Base-by-base conservation (phyloP, 805 yeast species). In the Candida krabiensis region DNA sequence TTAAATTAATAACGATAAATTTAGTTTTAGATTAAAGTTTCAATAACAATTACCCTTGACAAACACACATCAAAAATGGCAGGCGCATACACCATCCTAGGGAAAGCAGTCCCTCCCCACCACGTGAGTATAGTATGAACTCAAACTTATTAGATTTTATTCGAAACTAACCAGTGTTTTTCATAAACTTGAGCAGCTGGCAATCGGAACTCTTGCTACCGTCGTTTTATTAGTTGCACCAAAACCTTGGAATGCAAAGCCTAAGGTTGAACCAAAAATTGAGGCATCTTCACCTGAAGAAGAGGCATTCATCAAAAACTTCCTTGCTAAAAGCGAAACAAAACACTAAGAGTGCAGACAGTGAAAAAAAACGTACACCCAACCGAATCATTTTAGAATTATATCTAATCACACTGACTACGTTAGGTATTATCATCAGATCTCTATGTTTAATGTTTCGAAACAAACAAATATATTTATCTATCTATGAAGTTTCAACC, bases 251-350 rank as follows among this genome's bases (percentile, higher is more conserved):
- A 68, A 70, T 44, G 67, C 79, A 18, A 71, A 76, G 49, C 71
- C 79, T 50, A 60, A 58, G 42, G 76, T 83, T 55, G 72, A 69
- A 53, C 89, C 93, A 31, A 70, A 80, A 28, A 75, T 88, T 63
- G 77, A 79, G 49, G 95, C 96, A 49, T 65, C 79, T 40, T 77
- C 89, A 35, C 80, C 88, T 52, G 97, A 88, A 58, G 97, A 90
- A 71, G 95, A 86, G 66, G 80, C 83, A 64, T 90, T 85, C 71
- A 83, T 90, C 57, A 73, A 68, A 62, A 85, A 80, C 56, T 89
- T 78, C 73, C 71, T 80, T 66, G 69, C 66, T 53, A 73, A 64
- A 40, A 60, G 62, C 33, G 67, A 61, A 44, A 54, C 55, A 37
- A 58, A 58, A 41, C 66, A 64, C 28, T 43, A 35, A 33, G n/a